phyloP scores from a whole-genome alignment of 192 early-diverging fungal species.

The Phlyctochytrium bullatum region DNA sequence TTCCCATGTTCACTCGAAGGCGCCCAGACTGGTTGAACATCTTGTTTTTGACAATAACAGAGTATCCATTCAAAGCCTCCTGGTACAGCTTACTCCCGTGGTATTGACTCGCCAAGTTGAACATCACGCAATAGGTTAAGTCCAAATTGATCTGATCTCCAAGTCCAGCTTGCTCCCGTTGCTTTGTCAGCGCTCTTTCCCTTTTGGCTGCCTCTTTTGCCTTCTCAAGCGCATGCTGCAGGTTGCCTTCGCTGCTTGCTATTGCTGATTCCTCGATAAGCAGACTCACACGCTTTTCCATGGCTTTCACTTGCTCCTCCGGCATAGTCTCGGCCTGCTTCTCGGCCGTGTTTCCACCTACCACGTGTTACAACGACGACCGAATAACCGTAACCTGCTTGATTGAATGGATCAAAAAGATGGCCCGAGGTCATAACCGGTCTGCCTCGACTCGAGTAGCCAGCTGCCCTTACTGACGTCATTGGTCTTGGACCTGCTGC shows the following conservation, averaged over 20 bases:
- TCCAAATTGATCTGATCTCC: constrained; percentile 58
- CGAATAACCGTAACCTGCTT: constrained; percentile 40
- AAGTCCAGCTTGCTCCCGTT: constrained; percentile 51
- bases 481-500: constrained; percentile 46
- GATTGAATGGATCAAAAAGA: constrained; percentile 58
- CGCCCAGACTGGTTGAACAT: constrained; percentile 58
- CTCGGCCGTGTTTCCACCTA: constrained; percentile 13
- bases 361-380: not conserved
- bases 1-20: constrained; percentile 64
- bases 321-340: constrained; percentile 41
- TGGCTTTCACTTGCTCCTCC: constrained; percentile 54
- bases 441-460: constrained; percentile 52
- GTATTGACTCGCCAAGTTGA: constrained; percentile 60
- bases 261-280: constrained; percentile 53
- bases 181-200: constrained; percentile 50
- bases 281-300: constrained; percentile 47
- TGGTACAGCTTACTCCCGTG: constrained; percentile 59
- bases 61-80: constrained; percentile 57
- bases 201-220: constrained; percentile 60
- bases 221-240: constrained; percentile 52
- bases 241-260: constrained; percentile 40
- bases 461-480: constrained; percentile 57
- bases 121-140: constrained; percentile 60
- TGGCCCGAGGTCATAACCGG: constrained; percentile 30
- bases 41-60: constrained; percentile 64